Base-by-base conservation (phyloP, 805 yeast genomes). In the Lachancea meyersii region DNA sequence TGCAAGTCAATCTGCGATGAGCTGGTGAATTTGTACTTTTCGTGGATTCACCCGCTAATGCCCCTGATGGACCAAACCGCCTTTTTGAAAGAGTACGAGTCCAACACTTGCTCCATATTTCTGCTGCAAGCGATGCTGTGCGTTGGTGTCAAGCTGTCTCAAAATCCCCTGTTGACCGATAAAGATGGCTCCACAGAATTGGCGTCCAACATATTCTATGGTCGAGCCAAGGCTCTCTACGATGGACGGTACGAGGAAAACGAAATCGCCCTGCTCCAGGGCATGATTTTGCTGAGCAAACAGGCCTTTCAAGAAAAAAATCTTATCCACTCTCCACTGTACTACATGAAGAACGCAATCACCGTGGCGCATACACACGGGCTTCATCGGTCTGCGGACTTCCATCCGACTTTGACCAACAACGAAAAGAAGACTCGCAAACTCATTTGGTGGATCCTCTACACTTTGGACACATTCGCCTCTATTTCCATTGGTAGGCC, bases 191-290 rank as follows among this genome's bases (percentile, higher is more conserved):
- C 43, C 35, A 33, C 34, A 13, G 43, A 40, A 16, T 24, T 40
- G 31, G 43, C 43, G 9, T 33, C 38, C 28, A 40, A 27, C 30
- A 40, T 40, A 13, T 40, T 40, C 35, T 40, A 40, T 30, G 38
- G 34, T 28, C 43, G 43, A 14, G 43, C 43, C 38, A 40, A 40
- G 35, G 20, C 43, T 11, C 39, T 40, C 20, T 40, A 40, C 35
- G 43, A 40, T 23, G 38, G 43, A 23, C 31, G 43, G 14, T 40
- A 40, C 39, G 43, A 40, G 35, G 39, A 40, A 17, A 34, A 40
- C 28, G 43, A 40, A 33, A 34, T 40, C 17, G 19, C 33, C 17
- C 31, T 40, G 6, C 26, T 40, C 14, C 43, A 40, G 18, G 43
- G 43, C 26, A 40, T 40, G 43, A 33, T 40, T 11, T 28, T 40